Percentiles rank a stretch among this genome's conserved stretches.
Conservation (phyloP, 495 filamentous ascomycete species). For the Xylaria cubensis region DNA sequence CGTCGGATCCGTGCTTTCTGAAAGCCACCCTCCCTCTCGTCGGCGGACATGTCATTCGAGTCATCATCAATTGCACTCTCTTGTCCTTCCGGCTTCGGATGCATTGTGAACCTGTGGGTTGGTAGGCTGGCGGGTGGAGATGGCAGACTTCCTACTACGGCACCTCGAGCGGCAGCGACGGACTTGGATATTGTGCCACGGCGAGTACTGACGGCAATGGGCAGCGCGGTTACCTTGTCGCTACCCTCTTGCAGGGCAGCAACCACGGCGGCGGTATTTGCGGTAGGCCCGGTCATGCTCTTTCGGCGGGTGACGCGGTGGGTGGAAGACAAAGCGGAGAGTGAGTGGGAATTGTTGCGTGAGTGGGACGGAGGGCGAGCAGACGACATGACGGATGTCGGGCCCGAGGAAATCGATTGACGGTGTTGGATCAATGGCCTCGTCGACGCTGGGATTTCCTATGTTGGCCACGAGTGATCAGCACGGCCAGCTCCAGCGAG, state of each 20-base stretch:
- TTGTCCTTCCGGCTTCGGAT: conserved; percentile 48
- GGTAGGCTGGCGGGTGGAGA: conserved; percentile 61
- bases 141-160: conserved; percentile 61
- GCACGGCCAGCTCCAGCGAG: conserved; percentile 39
- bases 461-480: conserved; percentile 46
- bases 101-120: conserved; percentile 49
- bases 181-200: conserved; percentile 60
- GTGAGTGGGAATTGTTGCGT: conserved; percentile 82
- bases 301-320: conserved; percentile 92
- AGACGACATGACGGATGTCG: conserved; percentile 46
- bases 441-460: conserved; percentile 58
- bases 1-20: conserved; percentile 76
- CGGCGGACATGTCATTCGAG: conserved; percentile 60
- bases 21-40: conserved; percentile 62
- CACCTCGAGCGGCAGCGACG: conserved; percentile 46
- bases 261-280: conserved; percentile 76
- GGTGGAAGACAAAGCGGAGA: conserved; percentile 71
- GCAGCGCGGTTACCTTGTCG: conserved; percentile 60
- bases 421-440: conserved; percentile 58
- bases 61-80: conserved; percentile 68
- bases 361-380: conserved; percentile 61
- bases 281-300: conserved; percentile 79
- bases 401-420: conserved; percentile 52
- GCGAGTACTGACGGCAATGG: conserved; percentile 54
- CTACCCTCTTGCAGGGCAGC: conserved; percentile 71